Conservation (phyloP, 2,329 filamentous ascomycete species). For the Trichoderma gracile region DNA sequence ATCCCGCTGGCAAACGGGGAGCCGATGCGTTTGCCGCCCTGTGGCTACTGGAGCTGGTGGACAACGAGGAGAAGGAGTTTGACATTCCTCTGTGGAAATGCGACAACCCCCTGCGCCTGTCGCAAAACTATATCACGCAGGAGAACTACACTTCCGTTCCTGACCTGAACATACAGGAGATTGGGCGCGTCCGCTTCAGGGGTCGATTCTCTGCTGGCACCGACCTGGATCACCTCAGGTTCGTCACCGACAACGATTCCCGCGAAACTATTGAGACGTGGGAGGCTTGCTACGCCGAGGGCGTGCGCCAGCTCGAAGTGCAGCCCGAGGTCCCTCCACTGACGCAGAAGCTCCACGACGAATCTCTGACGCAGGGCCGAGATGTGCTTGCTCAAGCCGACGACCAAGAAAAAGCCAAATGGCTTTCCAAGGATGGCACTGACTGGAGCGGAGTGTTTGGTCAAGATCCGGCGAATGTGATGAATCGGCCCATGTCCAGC, state of each 20-base stretch:
- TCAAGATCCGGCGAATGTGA: slow-evolving; percentile 62
- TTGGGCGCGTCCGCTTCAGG: slow-evolving; percentile 78
- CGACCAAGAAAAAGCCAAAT: slow-evolving; percentile 71
- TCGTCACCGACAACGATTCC: slow-evolving; percentile 82
- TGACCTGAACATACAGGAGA: slow-evolving; percentile 73
- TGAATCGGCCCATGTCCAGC: slow-evolving; percentile 39
- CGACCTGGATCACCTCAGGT: slow-evolving; percentile 79
- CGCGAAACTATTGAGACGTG: slow-evolving; percentile 93
- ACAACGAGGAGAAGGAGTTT: slow-evolving; percentile 74
- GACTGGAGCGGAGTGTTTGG: slow-evolving; percentile 90
- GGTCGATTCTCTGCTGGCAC: slow-evolving; percentile 87
- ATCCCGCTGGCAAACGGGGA: slow-evolving; percentile 66
- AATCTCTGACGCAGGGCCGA: slow-evolving; percentile 74
- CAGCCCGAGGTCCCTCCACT: slow-evolving; percentile 70
- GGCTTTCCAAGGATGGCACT: slow-evolving; percentile 75
- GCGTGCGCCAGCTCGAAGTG: slow-evolving; percentile 73
- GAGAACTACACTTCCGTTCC: slow-evolving; percentile 69
- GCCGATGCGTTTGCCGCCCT: slow-evolving; percentile 75
- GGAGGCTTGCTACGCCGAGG: slow-evolving; percentile 88
- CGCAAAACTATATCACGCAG: slow-evolving; percentile 89
- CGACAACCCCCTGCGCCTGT: slow-evolving; percentile 70
- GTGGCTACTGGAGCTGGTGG: slow-evolving; percentile 83
- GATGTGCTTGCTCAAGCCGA: slow-evolving; percentile 75
- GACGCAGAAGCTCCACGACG: slow-evolving; percentile 75
- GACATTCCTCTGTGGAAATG: slow-evolving; percentile 92